Percentiles rank a stretch among this genome's conserved stretches.
Evolutionary conservation across 1,284 basidiomycete species (phyloP).

Genomic region (Apiotrichum laibachii): DNA sequence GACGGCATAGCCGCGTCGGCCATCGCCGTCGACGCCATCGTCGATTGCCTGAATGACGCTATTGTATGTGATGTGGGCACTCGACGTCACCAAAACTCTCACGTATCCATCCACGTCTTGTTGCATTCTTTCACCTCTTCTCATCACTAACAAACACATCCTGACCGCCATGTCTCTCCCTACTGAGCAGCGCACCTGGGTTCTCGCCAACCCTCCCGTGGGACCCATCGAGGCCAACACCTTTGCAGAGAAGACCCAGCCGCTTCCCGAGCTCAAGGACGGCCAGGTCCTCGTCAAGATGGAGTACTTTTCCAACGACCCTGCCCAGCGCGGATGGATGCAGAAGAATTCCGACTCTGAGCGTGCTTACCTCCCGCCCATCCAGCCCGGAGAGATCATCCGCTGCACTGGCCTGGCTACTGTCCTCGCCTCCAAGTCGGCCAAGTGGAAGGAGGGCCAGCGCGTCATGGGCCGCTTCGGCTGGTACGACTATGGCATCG

Average conservation of each 20-base stretch:
- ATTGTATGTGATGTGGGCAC: no score
- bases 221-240: constrained; percentile 24
- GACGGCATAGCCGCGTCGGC: no score
- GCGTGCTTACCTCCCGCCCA: constrained; percentile 24
- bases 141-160: no score
- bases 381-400: constrained; percentile 32
- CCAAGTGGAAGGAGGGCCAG: constrained; percentile 32
- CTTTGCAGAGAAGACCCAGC: constrained; percentile 23
- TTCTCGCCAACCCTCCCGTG: constrained; percentile 31
- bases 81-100: no score
- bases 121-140: no score
- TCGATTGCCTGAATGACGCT: no score
- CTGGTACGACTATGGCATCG: constrained; percentile 40
- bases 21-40: no score
- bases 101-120: no score
- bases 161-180: constrained; percentile 11
- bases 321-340: constrained; percentile 39
- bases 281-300: constrained; percentile 33
- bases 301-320: constrained; percentile 38
- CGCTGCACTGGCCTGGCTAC: constrained; percentile 24
- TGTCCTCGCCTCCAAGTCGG: constrained; percentile 29
- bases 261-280: constrained; percentile 27
- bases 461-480: constrained; percentile 21
- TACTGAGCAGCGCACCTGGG: constrained; percentile 21
- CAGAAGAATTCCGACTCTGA: constrained; percentile 12